Evolutionary conservation across 257 asterid species (phyloP), one percentile per base, ranked within the genome.

Genomic region (Ophiorrhiza pumila): DNA sequence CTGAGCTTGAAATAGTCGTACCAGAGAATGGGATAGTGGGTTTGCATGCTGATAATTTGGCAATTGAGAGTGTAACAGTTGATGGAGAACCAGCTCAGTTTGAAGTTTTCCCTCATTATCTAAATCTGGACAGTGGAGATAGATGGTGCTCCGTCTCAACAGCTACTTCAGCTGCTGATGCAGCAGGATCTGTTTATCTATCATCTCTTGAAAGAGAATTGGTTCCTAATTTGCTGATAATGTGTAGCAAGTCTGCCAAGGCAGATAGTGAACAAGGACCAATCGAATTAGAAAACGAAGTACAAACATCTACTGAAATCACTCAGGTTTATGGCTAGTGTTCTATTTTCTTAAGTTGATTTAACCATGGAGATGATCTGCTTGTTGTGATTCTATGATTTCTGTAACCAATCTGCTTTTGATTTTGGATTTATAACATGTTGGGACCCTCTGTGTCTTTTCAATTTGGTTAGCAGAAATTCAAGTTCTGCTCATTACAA

Each of bases 141-240:
- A 90, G 99, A 82, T 95, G 99, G 99, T 92, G 92, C 79, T 91
- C 90, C 71, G 99, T 95, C 25, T 95, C 99, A 53, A 88, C 99
- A 50, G 82, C 89, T 69, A 85, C 86, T 57, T 95, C 98, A 71
- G 99, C 99, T 61, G 98, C 99, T 82, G 98, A 95, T 84, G 99
- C 98, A 9, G 94, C 98, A 9, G 99, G 99, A 35, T 92, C 93
- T 14, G 95, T 89, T 72, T 95, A 95, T 79, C 74, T 90, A 79
- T 92, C 97, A 73, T 82, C 98, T 74, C 96, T 95, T 27, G 92
- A 95, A 81, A 81, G 86, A 68, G 98, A 95, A 73, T 71, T 92
- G 79, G 90, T 92, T 50, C 96, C 97, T 23, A 95, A 95, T 95
- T 87, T 95, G 90, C 85, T 92, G 80, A 95, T 95, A 55, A 92